Percentiles rank a stretch among this genome's conserved stretches.
phyloP scores from a whole-genome alignment of 495 filamentous ascomycete genomes.

The Neurospora africana region DNA sequence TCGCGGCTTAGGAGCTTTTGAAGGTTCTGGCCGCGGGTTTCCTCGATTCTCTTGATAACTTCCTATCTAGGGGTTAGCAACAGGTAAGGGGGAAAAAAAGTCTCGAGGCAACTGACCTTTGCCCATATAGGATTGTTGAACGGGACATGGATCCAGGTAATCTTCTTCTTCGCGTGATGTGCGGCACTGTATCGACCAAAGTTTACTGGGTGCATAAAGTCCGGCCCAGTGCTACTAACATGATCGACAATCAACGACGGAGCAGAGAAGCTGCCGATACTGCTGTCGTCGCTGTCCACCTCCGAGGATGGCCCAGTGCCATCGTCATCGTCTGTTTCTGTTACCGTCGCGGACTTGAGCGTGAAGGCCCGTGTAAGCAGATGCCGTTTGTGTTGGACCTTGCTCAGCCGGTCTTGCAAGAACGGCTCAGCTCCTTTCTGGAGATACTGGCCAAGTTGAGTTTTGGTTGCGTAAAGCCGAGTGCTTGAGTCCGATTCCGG shows the following conservation, averaged over 20 bases:
- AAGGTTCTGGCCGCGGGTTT: constrained; percentile 25
- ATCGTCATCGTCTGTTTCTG: constrained; percentile 3
- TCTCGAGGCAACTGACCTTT: constrained; percentile 26
- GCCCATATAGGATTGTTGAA: constrained; percentile 61
- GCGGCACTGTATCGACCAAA: neutral
- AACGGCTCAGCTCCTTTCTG: constrained; percentile 33
- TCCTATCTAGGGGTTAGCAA: constrained; percentile 20
- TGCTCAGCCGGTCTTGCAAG: constrained; percentile 29
- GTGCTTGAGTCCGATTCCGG: constrained; percentile 23
- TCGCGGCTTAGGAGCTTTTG: constrained; percentile 40
- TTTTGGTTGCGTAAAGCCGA: constrained; percentile 25
- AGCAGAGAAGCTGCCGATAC: neutral
- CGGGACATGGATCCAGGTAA: constrained; percentile 58
- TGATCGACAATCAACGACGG: neutral
- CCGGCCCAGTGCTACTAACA: neutral
- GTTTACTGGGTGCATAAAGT: neutral
- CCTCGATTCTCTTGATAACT: constrained; percentile 28
- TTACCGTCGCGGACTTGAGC: constrained; percentile 7
- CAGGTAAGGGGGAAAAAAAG: constrained; percentile 9
- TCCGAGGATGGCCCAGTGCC: neutral
- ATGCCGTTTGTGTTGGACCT: constrained; percentile 11
- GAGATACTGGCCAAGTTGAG: constrained; percentile 40
- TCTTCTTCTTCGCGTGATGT: constrained; percentile 24
- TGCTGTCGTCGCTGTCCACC: constrained; percentile 2
- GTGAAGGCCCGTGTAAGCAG: constrained; percentile 3